Evolutionary conservation across 805 yeast genomes (phyloP), one percentile per base, ranked within the genome.

Genomic region (Monosporozyma siamensis): DNA sequence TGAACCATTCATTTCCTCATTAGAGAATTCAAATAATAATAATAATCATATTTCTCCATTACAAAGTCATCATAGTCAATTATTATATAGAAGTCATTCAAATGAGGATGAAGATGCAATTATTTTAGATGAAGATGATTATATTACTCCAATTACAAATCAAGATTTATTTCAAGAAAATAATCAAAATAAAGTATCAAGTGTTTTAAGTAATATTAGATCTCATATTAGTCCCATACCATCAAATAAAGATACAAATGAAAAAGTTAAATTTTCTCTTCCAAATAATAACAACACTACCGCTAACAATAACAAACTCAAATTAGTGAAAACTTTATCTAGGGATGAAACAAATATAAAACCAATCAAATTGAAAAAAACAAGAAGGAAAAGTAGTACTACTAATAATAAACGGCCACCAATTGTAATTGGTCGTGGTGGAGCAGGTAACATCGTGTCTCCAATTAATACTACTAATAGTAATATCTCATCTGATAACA

Each of bases 361-460:
- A 23, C 23, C 17, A 7, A 20, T 22, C 8, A 23, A 23, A 17
- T n/a, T 29, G 22, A 39, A 39, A 18, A 39, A 39, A 34, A 17
- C 15, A 15, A 30, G 35, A 32, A 29, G 20, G 17, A 14, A 18
- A 12, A 39, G 34, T 23, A 30, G 36, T 27, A 9, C 17, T 15
- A 12, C 21, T 17, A 14, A 21, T 21, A 31, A 40, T 8, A 18
- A 11, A 20, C 34, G 17, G 5, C 38, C 41, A 15, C 34, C 53
- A 9, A 49, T 61, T 17, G 54, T 49, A 6, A 55, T 61, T 11
- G 65, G 65, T 4, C 50, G 65, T 43, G 65, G 65, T 18, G 65
- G 65, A 22, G 65, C 64, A 4, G 65, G 65, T 9, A 61, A 61
- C 44, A 58, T 61, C 10, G 48, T 61, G n/a, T 53, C 62, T 3